Evolutionary conservation across 2,329 filamentous ascomycete genomes (phyloP), one percentile per base, ranked within the genome.

Genomic region (Westerdykella aurantiaca): DNA sequence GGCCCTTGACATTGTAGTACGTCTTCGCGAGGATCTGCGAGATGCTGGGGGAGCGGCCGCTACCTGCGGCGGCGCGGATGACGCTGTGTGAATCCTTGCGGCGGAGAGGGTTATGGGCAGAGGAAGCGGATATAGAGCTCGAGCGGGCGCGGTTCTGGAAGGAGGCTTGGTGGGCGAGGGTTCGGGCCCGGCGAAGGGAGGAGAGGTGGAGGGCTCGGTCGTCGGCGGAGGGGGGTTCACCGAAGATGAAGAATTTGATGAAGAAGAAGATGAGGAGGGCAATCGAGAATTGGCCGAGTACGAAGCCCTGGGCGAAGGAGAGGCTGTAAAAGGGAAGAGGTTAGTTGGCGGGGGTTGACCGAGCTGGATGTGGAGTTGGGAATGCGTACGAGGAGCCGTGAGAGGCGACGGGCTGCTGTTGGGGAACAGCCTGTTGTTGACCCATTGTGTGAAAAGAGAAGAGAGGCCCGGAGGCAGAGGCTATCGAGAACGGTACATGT

Each of bases 231-330:
- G 89, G 88, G 5, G 88, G 82, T 63, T 97, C 93, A 57, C 93
- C 93, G 64, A 98, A 97, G 63, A 98, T 97, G 79, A 98, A 98
- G 80, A 96, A 98, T 67, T 95, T 95, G 69, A 98, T 97, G 71
- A 98, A 97, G 55, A 86, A 88, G 52, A 89, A 90, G 49, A 98
- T 81, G 33, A 98, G 77, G 18, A 97, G 73, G 12, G 95, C 87
- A 37, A 98, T 86, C 2, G 89, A 95, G 41, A 98, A 77, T 68
- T 98, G 93, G 39, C 93, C 93, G 25, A 97, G 77, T 39, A 98
- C 81, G 56, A 98, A 85, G 22, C 93, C 93, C 66, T 95, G 88
- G 0, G 88, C 95, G 68, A 97, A 97, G 31, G 88, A 93, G 55
- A 93, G 75, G 61, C 12, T 29, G 43, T 39, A 35, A 22, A 10